Conservation (phyloP, 495 filamentous ascomycete species). For the Penicillium crystallinum region DNA sequence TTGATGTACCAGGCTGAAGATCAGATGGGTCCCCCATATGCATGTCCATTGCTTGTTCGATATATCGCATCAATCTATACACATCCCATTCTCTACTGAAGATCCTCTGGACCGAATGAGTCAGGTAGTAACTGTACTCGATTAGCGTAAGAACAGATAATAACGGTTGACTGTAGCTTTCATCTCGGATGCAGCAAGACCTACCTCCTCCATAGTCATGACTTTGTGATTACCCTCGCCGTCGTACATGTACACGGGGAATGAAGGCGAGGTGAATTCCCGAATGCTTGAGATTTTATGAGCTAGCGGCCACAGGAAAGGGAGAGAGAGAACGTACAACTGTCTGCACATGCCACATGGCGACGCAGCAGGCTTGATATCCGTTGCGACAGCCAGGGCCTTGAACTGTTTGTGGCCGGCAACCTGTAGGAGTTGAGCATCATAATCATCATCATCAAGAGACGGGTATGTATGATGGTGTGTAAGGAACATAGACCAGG, state of each 20-base stretch:
- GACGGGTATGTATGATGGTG: neutral
- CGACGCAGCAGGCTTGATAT: slow-evolving; percentile 65
- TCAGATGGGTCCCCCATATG: neutral
- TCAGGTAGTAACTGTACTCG: slow-evolving; percentile 58
- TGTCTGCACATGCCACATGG: slow-evolving; percentile 66
- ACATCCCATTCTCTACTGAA: neutral
- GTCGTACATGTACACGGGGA: slow-evolving; percentile 91
- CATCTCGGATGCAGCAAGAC: too few species aligned
- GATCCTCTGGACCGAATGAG: slow-evolving; percentile 64
- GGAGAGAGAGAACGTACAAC: slow-evolving; percentile 24
- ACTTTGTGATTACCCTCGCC: slow-evolving; percentile 61
- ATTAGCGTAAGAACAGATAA: slow-evolving; percentile 10
- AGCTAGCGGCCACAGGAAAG: neutral
- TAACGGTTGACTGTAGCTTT: too few species aligned
- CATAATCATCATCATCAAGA: neutral
- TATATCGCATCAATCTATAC: too few species aligned
- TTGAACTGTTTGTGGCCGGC: slow-evolving; percentile 66
- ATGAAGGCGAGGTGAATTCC: slow-evolving; percentile 63
- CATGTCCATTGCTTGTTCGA: neutral
- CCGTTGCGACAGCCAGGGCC: slow-evolving; percentile 81
- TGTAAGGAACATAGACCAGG: too few species aligned
- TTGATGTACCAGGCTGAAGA: too few species aligned
- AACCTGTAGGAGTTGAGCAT: slow-evolving; percentile 27
- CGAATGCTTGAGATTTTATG: slow-evolving; percentile 53
- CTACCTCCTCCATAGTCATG: slow-evolving; percentile 69